Evolutionary conservation across 2,329 filamentous ascomycete species (phyloP), one percentile per base, ranked within the genome.

Genomic region (Arthroderma sp.): DNA sequence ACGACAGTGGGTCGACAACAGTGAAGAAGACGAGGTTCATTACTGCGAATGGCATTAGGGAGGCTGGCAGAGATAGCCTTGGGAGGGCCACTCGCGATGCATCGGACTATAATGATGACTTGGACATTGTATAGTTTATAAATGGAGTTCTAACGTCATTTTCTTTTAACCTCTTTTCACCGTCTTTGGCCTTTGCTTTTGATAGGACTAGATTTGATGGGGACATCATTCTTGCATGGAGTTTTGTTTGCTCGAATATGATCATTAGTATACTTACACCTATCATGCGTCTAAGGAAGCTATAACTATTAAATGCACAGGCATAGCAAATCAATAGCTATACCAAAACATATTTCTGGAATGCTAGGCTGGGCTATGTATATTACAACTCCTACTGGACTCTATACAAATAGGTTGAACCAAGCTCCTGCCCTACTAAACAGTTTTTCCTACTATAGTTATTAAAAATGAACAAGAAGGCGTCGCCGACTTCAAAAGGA

Each of bases 11-110:
- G 11, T 31, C 49, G 8, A 53, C 49, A 59, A 69, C 68, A 60
- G 62, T 77, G 66, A 66, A 88, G 72, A 88, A 88, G 77, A 90
- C 86, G 55, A 77, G 86, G n/a, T 90, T 91, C 66, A 79, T 90
- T 41, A 88, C 87, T 25, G 82, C 83, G 43, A 87, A 85, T 68
- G 87, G 87, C 0, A 90, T 91, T 61, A 80, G 83, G 56, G 86
- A 88, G 70, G 86, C 87, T 2, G 87, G 87, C 0, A 77, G 86
- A 59, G 87, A 90, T 66, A 89, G 86, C 66, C 67, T 90, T 1
- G 83, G 84, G 8, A 74, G 70, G 4, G 63, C 63, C 21, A 61
- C 64, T n/a, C 79, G 80, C 55, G 69, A 74, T 47, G 63, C 47
- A 62, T 74, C 75, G 58, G 81, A 82, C 55, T 72, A 75, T 60